Percentiles rank a stretch among this genome's conserved stretches.
Evolutionary conservation across 768 basidiomycete genomes (phyloP).

Genomic region (Lanmaoa pseudosensibilis): DNA sequence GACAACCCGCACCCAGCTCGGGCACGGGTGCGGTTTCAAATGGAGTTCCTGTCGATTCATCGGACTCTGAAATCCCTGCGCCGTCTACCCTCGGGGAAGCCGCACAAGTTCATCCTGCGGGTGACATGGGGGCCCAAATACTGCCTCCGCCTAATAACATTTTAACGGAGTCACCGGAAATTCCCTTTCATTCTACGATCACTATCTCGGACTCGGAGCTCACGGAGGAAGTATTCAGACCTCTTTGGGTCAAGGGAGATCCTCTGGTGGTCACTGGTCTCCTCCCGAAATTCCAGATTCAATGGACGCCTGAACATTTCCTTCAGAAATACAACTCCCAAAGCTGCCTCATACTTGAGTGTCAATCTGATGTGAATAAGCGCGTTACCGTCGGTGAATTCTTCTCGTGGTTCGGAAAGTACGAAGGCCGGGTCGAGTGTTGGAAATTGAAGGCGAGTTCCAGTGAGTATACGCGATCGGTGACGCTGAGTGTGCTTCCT

Average conservation of each 20-base stretch:
- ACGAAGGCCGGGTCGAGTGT: conserved; percentile 53
- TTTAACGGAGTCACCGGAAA: conserved; percentile 26
- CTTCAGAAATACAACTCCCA: conserved; percentile 63
- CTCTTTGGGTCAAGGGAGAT: conserved; percentile 70
- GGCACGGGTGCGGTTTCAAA: conserved; percentile 2
- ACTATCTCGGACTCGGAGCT: conserved; percentile 50
- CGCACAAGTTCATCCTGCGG: not conserved
- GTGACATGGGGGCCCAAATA: not conserved
- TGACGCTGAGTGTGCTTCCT: conserved; percentile 10
- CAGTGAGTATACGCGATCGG: not conserved
- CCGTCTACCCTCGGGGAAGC: conserved; percentile 13
- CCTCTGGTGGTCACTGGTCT: conserved; percentile 78
- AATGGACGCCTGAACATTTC: conserved; percentile 87
- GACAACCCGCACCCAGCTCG: conserved; percentile 3
- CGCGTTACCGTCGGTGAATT: conserved; percentile 72
- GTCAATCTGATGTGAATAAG: conserved; percentile 68
- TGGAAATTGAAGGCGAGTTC: conserved; percentile 73
- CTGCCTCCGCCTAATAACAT: conserved; percentile 9
- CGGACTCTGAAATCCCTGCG: not conserved
- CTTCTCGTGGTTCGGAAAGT: conserved; percentile 75
- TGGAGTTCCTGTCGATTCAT: conserved; percentile 11
- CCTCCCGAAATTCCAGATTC: conserved; percentile 56
- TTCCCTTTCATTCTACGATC: conserved; percentile 48
- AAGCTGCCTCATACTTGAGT: conserved; percentile 74
- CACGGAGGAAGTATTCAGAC: conserved; percentile 59